Evolutionary conservation across 2,329 filamentous ascomycete genomes (phyloP).

Genomic region (Monilinia polystroma): DNA sequence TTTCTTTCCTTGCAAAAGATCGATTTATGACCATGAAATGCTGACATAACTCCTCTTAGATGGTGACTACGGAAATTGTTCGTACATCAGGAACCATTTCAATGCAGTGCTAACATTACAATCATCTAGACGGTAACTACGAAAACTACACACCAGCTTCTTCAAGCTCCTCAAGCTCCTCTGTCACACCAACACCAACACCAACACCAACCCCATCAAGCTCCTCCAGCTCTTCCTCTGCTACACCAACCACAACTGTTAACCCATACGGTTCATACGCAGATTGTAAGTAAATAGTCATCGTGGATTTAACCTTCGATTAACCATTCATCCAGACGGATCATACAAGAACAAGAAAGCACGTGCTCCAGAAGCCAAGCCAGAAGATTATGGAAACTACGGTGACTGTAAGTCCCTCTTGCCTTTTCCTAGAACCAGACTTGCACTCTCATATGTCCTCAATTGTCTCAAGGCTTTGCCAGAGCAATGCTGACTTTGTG

Average conservation of each 20-base stretch:
- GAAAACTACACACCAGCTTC: constrained; percentile 12
- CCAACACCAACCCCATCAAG: too few species aligned
- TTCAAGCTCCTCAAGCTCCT: neutral
- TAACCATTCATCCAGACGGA: constrained; percentile 7
- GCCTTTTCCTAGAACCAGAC: neutral
- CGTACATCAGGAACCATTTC: neutral
- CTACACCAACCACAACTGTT: constrained; percentile 12
- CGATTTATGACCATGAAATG: constrained; percentile 10
- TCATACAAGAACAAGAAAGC: constrained; percentile 21
- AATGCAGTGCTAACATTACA: constrained; percentile 5
- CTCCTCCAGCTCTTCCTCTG: neutral
- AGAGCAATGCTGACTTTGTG: constrained; percentile 5
- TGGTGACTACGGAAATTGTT: constrained; percentile 16
- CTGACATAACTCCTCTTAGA: constrained; percentile 15
- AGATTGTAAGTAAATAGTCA: constrained; percentile 16
- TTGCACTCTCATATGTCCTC: constrained; percentile 7
- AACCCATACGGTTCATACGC: constrained; percentile 25
- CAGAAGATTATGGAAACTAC: constrained; percentile 14
- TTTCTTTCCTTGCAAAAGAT: neutral
- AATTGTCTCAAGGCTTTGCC: constrained; percentile 8
- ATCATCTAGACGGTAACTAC: constrained; percentile 9
- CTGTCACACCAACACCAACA: too few species aligned
- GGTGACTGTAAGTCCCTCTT: constrained; percentile 6
- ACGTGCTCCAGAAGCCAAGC: constrained; percentile 19
- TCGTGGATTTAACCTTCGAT: neutral